Conservation (phyloP, 345 rosid genomes). For the Turnera subulata region DNA sequence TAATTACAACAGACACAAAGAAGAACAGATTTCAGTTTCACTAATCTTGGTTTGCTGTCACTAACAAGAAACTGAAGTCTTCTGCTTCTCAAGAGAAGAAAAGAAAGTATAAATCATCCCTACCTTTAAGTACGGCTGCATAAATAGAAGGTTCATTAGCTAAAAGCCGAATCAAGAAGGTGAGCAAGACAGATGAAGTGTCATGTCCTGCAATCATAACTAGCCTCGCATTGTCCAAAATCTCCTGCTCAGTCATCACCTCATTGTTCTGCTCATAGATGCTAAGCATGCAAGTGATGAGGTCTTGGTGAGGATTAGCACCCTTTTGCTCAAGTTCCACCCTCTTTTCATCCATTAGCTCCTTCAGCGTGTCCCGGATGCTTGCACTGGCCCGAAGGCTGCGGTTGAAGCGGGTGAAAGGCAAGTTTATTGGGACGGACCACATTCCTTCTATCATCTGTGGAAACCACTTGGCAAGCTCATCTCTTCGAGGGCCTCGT, state of each 20-base stretch:
- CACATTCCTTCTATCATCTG: constrained; percentile 43
- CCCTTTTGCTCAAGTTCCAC: constrained; percentile 24
- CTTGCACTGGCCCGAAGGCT: constrained; percentile 38
- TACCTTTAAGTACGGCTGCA: constrained; percentile 49
- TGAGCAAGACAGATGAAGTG: constrained; percentile 44
- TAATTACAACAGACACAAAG: too few relatives aligned
- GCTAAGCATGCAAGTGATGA: constrained; percentile 42
- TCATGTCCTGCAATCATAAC: constrained; percentile 61
- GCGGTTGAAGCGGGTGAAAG: constrained; percentile 42
- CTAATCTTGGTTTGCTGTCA: too few relatives aligned
- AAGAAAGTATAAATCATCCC: too few relatives aligned
- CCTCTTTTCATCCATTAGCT: constrained; percentile 37
- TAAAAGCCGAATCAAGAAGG: constrained; percentile 42
- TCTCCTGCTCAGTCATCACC: constrained; percentile 42
- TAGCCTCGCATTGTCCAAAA: constrained; percentile 42
- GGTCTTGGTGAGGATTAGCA: constrained; percentile 34
- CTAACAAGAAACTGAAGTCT: too few relatives aligned
- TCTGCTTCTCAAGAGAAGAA: too few relatives aligned
- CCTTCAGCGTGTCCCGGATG: constrained; percentile 24
- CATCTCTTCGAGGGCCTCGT: constrained; percentile 31
- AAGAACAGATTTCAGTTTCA: too few relatives aligned
- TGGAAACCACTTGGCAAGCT: constrained; percentile 24
- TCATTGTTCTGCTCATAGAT: constrained; percentile 6
- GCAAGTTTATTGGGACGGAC: constrained; percentile 44
- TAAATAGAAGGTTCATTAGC: constrained; percentile 35